Evolutionary conservation across 1,284 basidiomycete genomes (phyloP).

Genomic region (Amylostereum areolatum): DNA sequence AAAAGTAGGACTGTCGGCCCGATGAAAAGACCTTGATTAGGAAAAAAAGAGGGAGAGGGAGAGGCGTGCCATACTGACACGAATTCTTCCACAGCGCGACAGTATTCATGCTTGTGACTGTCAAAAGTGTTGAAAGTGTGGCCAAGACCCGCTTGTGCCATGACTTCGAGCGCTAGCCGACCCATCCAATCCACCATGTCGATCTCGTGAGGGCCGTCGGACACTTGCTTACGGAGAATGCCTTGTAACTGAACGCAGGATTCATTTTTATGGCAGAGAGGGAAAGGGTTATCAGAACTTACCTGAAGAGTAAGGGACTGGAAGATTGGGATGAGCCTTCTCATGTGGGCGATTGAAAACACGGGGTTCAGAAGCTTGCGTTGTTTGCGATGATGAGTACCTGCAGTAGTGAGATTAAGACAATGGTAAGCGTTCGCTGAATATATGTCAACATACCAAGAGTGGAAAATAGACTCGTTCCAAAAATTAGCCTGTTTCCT

Average conservation of each 20-base stretch:
- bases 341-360: conserved; percentile 26
- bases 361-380: conserved; percentile 27
- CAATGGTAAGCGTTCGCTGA: neutral
- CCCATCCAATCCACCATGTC: conserved; percentile 30
- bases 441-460: no score
- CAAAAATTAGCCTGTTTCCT: neutral
- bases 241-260: conserved; percentile 15
- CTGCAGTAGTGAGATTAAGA: conserved; percentile 11
- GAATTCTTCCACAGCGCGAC: conserved; percentile 16
- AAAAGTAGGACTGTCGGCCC: no score
- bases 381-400: conserved; percentile 24
- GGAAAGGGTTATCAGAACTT: neutral
- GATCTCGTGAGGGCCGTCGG: conserved; percentile 17
- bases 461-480: neutral
- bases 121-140: conserved; percentile 31
- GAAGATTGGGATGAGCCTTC: conserved; percentile 27
- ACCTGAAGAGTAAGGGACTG: conserved; percentile 25
- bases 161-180: conserved; percentile 32
- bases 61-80: conserved; percentile 6
- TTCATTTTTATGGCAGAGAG: neutral
- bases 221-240: conserved; percentile 14
- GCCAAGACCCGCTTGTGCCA: conserved; percentile 32
- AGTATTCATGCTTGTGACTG: conserved; percentile 20
- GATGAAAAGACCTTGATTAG: no score
- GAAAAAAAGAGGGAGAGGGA: neutral